phyloP scores from a whole-genome alignment of 768 basidiomycete species.

The Chlorophyllum brunneum region DNA sequence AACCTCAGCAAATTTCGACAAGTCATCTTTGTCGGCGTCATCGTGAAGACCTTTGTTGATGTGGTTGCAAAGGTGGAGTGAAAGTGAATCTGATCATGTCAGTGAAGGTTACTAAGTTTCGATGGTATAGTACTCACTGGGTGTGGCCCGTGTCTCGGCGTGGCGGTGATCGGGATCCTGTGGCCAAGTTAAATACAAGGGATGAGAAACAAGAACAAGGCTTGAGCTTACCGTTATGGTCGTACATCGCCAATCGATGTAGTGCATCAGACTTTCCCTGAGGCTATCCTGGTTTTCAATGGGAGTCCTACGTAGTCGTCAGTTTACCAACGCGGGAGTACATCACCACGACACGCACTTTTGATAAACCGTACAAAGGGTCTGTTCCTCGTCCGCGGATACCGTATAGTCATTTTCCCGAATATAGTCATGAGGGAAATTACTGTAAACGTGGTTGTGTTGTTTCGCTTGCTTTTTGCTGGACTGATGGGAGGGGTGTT shows the following conservation, averaged over 20 bases:
- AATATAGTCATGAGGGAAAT: constrained; percentile 7
- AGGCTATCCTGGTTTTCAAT: background rate
- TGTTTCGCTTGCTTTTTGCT: background rate
- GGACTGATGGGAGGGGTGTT: background rate
- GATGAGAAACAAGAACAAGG: background rate
- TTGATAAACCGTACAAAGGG: constrained; percentile 3
- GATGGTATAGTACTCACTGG: background rate
- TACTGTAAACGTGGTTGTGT: background rate
- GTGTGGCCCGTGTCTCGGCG: background rate
- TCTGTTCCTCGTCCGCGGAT: background rate
- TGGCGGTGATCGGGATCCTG: background rate
- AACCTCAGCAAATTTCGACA: background rate
- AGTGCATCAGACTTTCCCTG: background rate
- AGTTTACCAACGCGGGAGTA: background rate
- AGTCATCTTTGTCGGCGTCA: background rate
- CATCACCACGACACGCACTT: background rate
- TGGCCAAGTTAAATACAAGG: background rate
- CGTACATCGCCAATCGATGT: constrained; percentile 6
- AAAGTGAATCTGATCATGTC: background rate
- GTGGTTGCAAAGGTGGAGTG: constrained; percentile 1
- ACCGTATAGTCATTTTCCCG: background rate
- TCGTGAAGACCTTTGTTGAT: background rate
- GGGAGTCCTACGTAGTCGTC: background rate
- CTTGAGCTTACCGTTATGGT: background rate
- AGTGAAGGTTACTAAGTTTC: background rate